Base-by-base conservation (phyloP, 2,329 filamentous ascomycete genomes). In the Hypoxylon sp. region DNA sequence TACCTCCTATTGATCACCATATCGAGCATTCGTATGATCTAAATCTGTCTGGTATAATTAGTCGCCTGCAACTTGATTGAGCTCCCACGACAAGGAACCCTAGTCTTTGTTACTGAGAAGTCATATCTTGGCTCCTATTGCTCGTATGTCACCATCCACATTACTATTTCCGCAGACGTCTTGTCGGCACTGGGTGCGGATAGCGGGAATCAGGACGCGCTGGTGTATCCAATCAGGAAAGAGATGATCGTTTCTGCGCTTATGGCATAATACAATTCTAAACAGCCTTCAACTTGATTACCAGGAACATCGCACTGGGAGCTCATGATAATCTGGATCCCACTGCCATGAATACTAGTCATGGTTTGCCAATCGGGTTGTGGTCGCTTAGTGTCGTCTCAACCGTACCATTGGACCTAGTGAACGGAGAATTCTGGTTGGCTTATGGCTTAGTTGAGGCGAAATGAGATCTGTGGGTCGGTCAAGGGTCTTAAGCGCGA, bases 151-250 rank as follows among this genome's bases (percentile, higher is more conserved):
- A 30, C 45, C n/a, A 52, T 63, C 61, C 60, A 48, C 55, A 45
- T 60, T 72, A 52, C 73, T 75, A 72, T 73, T 73, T 72, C 69
- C 32, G 57, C 46, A 48, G 25, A 58, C 56, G 53, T 63, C 55
- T 48, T 41, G 30, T 43, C 72, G 68, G 67, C 59, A 68, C 53
- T 73, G 68, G 74, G 72, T 53, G 70, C 65, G 63, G 63, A 72
- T 70, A 66, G 73, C 72, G 64, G 68, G 74, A 72, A 72, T 75
- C 73, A 74, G 21, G 70, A 76, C 51, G 73, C 75, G 75, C 75
- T 69, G 72, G 59, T 3, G 53, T 19, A 32, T 36, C 75, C 75
- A 76, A 76, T 76, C 28, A 65, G 46, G 51, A 61, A 50, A 53
- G 38, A 60, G 56, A 62, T 60, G 64, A 71, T 72, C 65, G 36